Conservation (phyloP, 768 basidiomycete species). For the Pulveroboletus sp. region DNA sequence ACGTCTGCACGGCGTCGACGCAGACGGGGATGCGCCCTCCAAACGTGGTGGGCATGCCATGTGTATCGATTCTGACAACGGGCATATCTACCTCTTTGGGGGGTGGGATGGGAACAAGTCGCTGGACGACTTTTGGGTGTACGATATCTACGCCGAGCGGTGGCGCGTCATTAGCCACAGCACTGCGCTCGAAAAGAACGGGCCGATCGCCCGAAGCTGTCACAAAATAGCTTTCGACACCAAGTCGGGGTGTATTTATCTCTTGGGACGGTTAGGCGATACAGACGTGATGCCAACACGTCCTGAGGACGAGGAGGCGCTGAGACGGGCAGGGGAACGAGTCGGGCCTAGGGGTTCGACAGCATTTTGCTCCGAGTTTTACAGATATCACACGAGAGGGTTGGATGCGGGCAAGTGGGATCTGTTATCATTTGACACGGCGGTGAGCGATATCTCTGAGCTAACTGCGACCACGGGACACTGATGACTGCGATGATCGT, state of each 20-base stretch:
- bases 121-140: conserved; percentile 78
- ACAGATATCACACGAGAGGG: conserved; percentile 48
- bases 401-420: conserved; percentile 66
- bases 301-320: conserved; percentile 20
- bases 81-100: conserved; percentile 70
- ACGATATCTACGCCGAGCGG: conserved; percentile 51
- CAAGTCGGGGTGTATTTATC: conserved; percentile 65
- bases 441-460: no score
- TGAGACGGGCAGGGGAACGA: conserved; percentile 22
- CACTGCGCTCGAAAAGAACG: conserved; percentile 55
- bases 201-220: conserved; percentile 68
- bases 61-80: conserved; percentile 65
- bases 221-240: conserved; percentile 81
- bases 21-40: conserved; percentile 59
- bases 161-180: conserved; percentile 60
- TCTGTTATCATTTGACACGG: conserved; percentile 60
- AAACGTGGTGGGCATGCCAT: conserved; percentile 77
- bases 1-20: conserved; percentile 54
- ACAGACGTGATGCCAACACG: conserved; percentile 38
- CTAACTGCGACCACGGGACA: no score
- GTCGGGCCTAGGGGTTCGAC: conserved; percentile 13
- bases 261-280: conserved; percentile 67
- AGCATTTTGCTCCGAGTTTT: conserved; percentile 64
- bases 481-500: conserved; percentile 1
- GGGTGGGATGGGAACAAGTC: conserved; percentile 74